Base-by-base conservation (phyloP, 2,329 filamentous ascomycete species). In the Aspergillus chevalieri region DNA sequence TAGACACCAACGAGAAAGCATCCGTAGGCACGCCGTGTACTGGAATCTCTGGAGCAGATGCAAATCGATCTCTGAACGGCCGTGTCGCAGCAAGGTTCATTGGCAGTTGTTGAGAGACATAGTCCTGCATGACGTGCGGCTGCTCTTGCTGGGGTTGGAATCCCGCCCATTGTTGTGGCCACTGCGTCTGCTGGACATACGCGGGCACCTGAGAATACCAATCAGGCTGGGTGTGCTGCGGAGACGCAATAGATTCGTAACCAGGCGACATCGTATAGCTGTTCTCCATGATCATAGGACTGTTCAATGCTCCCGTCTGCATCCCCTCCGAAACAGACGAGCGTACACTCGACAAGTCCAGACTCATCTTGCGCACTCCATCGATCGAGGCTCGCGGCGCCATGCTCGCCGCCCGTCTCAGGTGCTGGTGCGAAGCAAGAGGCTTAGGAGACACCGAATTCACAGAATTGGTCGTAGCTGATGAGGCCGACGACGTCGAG, bases 331-430 rank as follows among this genome's bases (percentile, higher is more conserved):
- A 54, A 42, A 62, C 57, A 1, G 65, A 57, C 10, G 61, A 57
- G 14, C 61, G 63, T 19, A 67, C 43, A 34, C 59, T 56, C 3
- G 65, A 64, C 5, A 69, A 49, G 41, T 69, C 66, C 44, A 69
- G 49, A 47, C 64, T 68, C 65, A 69, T 66, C 48, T 69, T 70
- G 47, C 64, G 62, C 10, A 57, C 57, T 8, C 60, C 61, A 17
- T 61, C 56, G 5, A 63, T 45, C 1, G 67, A 64, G 3, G 58
- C 55, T 3, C 58, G 65, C 9, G 60, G 58, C 4, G 59, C 52
- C 47, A 63, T 39, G 49, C 55, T 64, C 10, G 64, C 52, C 34
- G 64, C 58, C 6, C 65, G 62, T 26, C 58, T 63, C 14, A 56
- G 62, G 6, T 41, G 9, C 9, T 41, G 38, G 6, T 41, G 6